Evolutionary conservation across 441 rosid species (phyloP).

Genomic region (Adansonia grandidieri): DNA sequence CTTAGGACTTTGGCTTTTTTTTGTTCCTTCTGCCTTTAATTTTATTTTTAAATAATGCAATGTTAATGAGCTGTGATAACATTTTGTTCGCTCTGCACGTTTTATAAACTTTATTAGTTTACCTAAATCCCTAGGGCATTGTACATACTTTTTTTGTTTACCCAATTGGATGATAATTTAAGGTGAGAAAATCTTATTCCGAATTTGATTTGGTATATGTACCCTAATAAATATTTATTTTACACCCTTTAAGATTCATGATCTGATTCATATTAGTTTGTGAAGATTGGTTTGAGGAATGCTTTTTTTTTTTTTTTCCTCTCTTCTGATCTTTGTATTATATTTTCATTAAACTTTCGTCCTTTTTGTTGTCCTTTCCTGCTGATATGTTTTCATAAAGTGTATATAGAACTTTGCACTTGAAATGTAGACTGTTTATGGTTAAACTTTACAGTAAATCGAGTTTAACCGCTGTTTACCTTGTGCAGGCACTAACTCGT

Average conservation of each 20-base stretch:
- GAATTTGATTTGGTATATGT: neutral
- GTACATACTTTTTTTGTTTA: neutral
- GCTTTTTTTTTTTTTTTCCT: neutral
- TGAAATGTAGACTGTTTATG: neutral
- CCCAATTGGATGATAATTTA: neutral
- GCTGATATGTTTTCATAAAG: neutral
- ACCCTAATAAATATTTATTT: neutral
- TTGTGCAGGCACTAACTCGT: slow-evolving; percentile 74
- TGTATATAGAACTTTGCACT: neutral
- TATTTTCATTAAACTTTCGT: slow-evolving; percentile 12
- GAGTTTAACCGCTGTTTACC: neutral
- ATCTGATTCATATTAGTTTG: neutral
- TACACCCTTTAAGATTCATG: slow-evolving; percentile 8
- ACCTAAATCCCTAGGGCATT: neutral
- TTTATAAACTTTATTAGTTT: neutral
- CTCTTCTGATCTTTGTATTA: neutral
- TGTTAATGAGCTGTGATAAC: slow-evolving; percentile 1
- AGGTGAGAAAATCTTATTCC: neutral
- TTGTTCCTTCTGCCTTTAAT: no score
- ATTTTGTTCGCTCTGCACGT: neutral
- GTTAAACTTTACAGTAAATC: neutral
- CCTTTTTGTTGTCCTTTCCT: slow-evolving; percentile 3
- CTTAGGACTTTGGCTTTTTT: neutral
- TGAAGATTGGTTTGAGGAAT: neutral
- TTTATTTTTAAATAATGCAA: neutral